These are phyloP conservation scores for Periconia digitata DNA, from an alignment of 2,329 filamentous ascomycete genomes.

Conservation along the genomic window DNA sequence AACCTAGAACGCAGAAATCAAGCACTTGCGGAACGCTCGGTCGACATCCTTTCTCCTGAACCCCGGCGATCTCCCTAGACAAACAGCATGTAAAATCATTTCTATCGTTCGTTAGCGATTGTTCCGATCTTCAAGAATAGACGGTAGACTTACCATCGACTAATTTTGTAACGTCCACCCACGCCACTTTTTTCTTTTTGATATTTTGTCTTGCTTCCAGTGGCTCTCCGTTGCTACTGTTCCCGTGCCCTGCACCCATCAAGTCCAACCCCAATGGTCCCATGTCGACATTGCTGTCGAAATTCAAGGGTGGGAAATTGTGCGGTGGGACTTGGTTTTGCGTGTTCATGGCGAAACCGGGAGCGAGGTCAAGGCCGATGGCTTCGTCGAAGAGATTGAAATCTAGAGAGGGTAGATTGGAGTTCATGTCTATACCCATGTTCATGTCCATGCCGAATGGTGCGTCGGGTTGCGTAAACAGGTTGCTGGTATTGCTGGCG, in stretches of 20 bases:
- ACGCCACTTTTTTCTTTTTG: slow-evolving; percentile 38
- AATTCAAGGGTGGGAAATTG: slow-evolving; percentile 6
- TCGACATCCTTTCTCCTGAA: slow-evolving; percentile 49
- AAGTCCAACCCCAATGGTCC: slow-evolving; percentile 21
- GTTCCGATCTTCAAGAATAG: not conserved
- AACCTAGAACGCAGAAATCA: slow-evolving; percentile 29
- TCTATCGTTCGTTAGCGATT: slow-evolving; percentile 33
- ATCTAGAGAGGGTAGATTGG: slow-evolving; percentile 6
- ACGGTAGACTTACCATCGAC: slow-evolving; percentile 44
- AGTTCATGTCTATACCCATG: slow-evolving; percentile 5
- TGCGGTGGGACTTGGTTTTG: not conserved
- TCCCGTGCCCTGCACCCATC: slow-evolving; percentile 16
- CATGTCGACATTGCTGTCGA: slow-evolving; percentile 14
- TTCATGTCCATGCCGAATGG: slow-evolving; percentile 29
- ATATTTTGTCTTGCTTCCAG: slow-evolving; percentile 18
- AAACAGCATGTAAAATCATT: slow-evolving; percentile 42
- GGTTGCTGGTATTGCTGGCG: not conserved
- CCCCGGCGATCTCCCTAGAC: slow-evolving; percentile 48
- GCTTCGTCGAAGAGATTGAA: slow-evolving; percentile 30
- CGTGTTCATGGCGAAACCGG: slow-evolving; percentile 17
- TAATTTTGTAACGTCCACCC: slow-evolving; percentile 48
- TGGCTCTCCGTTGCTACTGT: not conserved
- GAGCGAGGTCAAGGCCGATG: slow-evolving; percentile 36
- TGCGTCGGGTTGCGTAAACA: slow-evolving; percentile 9
- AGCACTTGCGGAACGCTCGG: slow-evolving; percentile 38